Percentiles rank a stretch among this genome's conserved stretches.
Conservation (phyloP, 164 flowering plant species). For the Nymphaea colorata region DNA sequence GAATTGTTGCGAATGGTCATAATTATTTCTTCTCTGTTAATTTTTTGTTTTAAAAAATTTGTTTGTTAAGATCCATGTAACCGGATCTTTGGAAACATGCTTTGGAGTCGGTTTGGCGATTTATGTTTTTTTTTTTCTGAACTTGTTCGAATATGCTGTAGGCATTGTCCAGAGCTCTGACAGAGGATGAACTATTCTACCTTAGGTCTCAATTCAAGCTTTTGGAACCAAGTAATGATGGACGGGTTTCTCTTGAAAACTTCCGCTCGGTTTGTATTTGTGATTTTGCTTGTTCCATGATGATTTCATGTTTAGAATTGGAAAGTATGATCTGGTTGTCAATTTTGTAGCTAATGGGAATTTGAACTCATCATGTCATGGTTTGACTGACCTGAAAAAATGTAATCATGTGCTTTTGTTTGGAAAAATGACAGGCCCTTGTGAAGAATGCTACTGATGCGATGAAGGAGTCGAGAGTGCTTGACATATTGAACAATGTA, state of each 20-base stretch:
- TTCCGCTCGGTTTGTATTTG: conserved; percentile 35
- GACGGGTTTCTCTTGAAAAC: conserved; percentile 47
- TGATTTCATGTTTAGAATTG: background rate
- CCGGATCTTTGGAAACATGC: too few species aligned
- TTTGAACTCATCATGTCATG: background rate
- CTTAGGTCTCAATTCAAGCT: conserved; percentile 55
- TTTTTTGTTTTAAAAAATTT: too few species aligned
- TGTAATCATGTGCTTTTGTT: background rate
- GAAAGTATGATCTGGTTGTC: background rate
- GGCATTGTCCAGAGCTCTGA: conserved; percentile 88
- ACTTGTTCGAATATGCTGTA: conserved; percentile 13
- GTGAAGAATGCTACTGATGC: conserved; percentile 68
- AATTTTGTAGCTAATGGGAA: background rate
- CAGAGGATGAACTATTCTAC: conserved; percentile 63
- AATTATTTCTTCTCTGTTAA: too few species aligned
- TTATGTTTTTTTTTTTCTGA: background rate
- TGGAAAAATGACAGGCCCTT: conserved; percentile 54
- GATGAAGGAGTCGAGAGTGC: conserved; percentile 77
- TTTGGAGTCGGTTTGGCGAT: too few species aligned
- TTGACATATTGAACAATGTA: conserved; percentile 56
- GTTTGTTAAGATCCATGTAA: too few species aligned
- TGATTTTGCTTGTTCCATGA: background rate
- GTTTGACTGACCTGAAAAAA: background rate
- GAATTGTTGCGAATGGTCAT: too few species aligned
- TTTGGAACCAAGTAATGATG: conserved; percentile 61